Evolutionary conservation across 345 rosid genomes (phyloP), one percentile per base, ranked within the genome.

Genomic region (Eucalyptus virginea): DNA sequence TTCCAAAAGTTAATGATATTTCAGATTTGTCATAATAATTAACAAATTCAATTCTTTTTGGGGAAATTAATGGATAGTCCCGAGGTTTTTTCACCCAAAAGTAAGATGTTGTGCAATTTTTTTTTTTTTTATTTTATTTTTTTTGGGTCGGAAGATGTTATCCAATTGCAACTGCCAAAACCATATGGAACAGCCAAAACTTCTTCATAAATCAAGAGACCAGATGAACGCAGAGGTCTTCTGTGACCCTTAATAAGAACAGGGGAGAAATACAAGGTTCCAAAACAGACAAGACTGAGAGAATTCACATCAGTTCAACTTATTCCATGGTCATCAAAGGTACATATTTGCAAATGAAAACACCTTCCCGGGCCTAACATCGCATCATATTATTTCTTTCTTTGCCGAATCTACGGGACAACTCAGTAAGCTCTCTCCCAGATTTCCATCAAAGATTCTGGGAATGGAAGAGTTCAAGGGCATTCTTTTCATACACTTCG

Each of bases 401-500:
- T 77, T 77, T 4, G 47, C 85, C 16, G 1, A 40, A 77, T 21
- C 47, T 16, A 77, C 85, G 5, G 30, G 83, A 37, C 15, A 77
- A 77, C 30, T 37, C 16, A 6, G 87, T 17, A 18, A 89, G 89
- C 91, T 94, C 92, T 93, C 52, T 93, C 88, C 92, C 90, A 90
- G 92, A 95, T 96, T 19, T 77, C 85, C 85, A 77, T 40, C 85
- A 21, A 77, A 17, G 2, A 11, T 37, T 77, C 13, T 10, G 83
- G 26, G 47, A 77, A 77, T 21, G 47, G 83, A 40, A 77, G 83
- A 77, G 83, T 40, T 40, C 83, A 77, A 11, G 85, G 47, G 85
- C 85, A 40, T 77, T 77, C 85, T 87, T 93, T 94, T 92, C 94
- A n/a, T 95, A 96, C 87, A 95, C 90, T 37, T 93, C 94, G 60